A percentile compares a stretch with the other conserved stretches of the same genome.
Conservation (phyloP, 495 filamentous ascomycete genomes). For the Bombardia bombarda region DNA sequence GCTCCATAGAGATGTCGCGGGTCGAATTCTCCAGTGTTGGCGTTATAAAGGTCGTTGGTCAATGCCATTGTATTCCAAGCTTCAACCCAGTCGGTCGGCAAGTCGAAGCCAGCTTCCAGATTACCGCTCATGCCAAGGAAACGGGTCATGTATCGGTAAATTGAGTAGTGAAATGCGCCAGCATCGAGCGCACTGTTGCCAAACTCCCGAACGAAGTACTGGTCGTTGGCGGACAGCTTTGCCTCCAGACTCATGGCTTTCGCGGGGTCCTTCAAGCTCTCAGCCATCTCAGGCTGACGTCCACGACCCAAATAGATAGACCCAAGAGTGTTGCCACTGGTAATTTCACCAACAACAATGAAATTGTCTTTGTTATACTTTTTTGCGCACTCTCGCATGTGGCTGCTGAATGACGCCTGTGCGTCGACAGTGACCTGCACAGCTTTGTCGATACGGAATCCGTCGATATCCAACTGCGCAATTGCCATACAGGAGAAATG, state of each 20-base stretch:
- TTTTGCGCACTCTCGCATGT: conserved; percentile 49
- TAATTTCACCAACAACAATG: conserved; percentile 58
- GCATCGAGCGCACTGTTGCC: conserved; percentile 54
- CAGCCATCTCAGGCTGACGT: conserved; percentile 44
- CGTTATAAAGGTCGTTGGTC: conserved; percentile 61
- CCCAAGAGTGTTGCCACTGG: conserved; percentile 54
- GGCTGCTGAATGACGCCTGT: conserved; percentile 46
- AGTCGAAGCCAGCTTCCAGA: conserved; percentile 52
- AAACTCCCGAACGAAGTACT: conserved; percentile 42
- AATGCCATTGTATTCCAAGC: conserved; percentile 47
- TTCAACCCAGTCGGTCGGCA: conserved; percentile 53
- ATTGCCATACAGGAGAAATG: conserved; percentile 63
- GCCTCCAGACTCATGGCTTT: conserved; percentile 37
- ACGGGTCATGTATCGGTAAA: conserved; percentile 58
- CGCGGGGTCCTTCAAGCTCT: not conserved
- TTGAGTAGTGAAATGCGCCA: conserved; percentile 63
- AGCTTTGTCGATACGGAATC: conserved; percentile 64
- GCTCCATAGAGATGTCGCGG: conserved; percentile 66
- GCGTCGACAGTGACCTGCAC: conserved; percentile 60
- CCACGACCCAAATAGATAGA: conserved; percentile 63
- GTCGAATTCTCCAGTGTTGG: conserved; percentile 59
- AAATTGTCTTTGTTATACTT: conserved; percentile 54
- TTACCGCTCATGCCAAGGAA: conserved; percentile 61
- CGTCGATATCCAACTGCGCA: conserved; percentile 57
- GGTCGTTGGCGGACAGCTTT: conserved; percentile 32